Conservation (phyloP, 2,329 filamentous ascomycete genomes). For the Aspergillus neoniger region DNA sequence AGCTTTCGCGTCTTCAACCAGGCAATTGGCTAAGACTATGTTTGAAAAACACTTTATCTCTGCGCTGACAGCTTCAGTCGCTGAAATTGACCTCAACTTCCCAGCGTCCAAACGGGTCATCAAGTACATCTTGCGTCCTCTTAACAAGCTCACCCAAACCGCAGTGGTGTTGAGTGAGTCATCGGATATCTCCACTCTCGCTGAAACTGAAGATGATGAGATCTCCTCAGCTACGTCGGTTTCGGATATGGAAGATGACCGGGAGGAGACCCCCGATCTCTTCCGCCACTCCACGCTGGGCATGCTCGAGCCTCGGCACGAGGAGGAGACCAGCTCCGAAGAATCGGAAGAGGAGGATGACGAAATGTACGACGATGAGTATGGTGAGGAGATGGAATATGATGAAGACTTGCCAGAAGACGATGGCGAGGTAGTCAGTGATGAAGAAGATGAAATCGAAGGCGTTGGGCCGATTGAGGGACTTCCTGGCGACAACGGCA, state of each 20-base stretch:
- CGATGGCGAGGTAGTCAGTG: conserved; percentile 84
- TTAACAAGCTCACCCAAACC: conserved; percentile 83
- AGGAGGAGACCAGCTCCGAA: conserved; percentile 78
- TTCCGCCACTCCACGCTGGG: conserved; percentile 95
- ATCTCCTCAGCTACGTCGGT: conserved; percentile 84
- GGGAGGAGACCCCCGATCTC: conserved; percentile 93
- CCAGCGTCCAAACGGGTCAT: conserved; percentile 90
- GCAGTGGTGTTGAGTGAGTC: conserved; percentile 82
- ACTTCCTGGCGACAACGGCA: conserved; percentile 60
- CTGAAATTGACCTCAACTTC: conserved; percentile 93
- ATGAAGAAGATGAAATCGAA: conserved; percentile 78
- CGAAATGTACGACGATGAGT: conserved; percentile 91
- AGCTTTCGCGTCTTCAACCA: conserved; percentile 62
- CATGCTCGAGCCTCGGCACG: conserved; percentile 83
- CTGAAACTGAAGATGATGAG: conserved; percentile 79
- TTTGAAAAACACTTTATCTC: conserved; percentile 96
- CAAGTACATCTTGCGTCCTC: conserved; percentile 90
- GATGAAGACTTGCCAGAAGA: conserved; percentile 78
- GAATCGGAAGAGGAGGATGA: conserved; percentile 71
- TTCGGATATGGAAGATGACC: conserved; percentile 81
- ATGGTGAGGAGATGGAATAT: conserved; percentile 88
- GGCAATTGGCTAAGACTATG: conserved; percentile 90
- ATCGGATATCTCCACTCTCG: conserved; percentile 69
- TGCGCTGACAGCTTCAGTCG: conserved; percentile 85
- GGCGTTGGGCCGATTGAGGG: conserved; percentile 75